phyloP scores from a whole-genome alignment of 2,329 filamentous ascomycete genomes.

The Neurospora crassa region DNA sequence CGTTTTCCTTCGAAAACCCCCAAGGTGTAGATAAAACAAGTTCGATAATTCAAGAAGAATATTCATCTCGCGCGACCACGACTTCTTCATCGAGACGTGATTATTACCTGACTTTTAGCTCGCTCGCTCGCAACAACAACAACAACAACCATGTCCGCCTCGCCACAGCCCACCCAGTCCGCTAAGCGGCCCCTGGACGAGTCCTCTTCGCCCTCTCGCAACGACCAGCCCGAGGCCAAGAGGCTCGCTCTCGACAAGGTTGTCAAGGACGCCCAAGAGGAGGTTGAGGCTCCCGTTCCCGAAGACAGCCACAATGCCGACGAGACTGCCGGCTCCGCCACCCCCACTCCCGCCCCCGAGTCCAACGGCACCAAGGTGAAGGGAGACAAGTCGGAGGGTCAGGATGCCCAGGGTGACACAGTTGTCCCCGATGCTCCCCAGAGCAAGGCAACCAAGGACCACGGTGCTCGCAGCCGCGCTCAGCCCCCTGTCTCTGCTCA shows the following conservation, averaged over 20 bases:
- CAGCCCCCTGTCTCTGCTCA: conserved; percentile 35
- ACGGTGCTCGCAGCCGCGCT: conserved; percentile 20
- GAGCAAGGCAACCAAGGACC: conserved; percentile 34
- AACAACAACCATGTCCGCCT: conserved; percentile 57
- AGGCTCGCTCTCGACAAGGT: conserved; percentile 92
- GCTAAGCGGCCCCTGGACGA: conserved; percentile 94
- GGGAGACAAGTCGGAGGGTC: conserved; percentile 37
- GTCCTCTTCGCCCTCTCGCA: conserved; percentile 85
- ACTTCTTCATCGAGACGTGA: conserved; percentile 18
- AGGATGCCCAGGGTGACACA: conserved; percentile 58
- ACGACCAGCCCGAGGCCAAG: conserved; percentile 95
- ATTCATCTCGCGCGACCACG: conserved; percentile 25
- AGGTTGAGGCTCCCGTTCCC: conserved; percentile 27
- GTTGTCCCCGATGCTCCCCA: conserved; percentile 56
- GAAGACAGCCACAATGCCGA: conserved; percentile 6
- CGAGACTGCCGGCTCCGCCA: conserved; percentile 1
- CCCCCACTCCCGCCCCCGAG: conserved; percentile 31
- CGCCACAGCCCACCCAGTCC: conserved; percentile 57
- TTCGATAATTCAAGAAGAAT: conserved; percentile 35
- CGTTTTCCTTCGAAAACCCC: conserved; percentile 83
- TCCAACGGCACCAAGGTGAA: conserved; percentile 41
- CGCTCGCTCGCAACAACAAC: not conserved
- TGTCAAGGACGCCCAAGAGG: conserved; percentile 57
- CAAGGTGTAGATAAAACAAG: conserved; percentile 68
- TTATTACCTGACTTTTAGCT: conserved; percentile 16